phyloP scores from a whole-genome alignment of 768 basidiomycete genomes.

The Clathrus columnatus region DNA sequence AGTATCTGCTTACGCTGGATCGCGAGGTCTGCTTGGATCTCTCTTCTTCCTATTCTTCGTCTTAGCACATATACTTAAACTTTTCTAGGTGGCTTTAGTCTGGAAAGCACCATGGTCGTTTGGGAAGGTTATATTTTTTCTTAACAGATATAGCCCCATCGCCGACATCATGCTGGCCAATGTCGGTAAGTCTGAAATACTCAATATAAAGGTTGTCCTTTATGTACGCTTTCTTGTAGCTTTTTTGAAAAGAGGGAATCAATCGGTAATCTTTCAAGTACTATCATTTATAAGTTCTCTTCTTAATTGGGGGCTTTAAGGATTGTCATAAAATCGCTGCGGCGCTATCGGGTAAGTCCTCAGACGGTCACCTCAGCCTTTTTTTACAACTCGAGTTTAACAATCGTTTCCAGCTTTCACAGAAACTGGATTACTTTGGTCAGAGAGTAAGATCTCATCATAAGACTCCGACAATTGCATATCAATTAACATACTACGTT shows the following conservation, averaged over 20 bases:
- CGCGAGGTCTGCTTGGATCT: neutral
- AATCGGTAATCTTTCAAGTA: neutral
- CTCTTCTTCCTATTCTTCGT: too few species aligned
- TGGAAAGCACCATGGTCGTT: neutral
- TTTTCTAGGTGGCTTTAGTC: neutral
- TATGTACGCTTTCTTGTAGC: neutral
- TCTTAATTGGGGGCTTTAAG: neutral
- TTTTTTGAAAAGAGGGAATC: neutral
- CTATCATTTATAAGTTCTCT: neutral
- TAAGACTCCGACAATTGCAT: neutral
- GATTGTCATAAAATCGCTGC: neutral
- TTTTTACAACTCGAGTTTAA: neutral
- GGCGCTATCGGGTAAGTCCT: neutral
- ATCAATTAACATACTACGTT: neutral
- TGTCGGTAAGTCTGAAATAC: neutral
- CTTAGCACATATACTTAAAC: neutral
- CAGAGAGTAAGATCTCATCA: neutral
- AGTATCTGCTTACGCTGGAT: slow-evolving; percentile 4
- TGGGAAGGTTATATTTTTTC: slow-evolving; percentile 3
- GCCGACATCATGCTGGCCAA: neutral
- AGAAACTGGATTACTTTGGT: neutral
- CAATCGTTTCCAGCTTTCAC: neutral
- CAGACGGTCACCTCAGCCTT: neutral
- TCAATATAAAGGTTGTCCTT: neutral
- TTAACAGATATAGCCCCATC: slow-evolving; percentile 1